Evolutionary conservation across 2,329 filamentous ascomycete genomes (phyloP).

Genomic region (Penicillium griseofulvum): DNA sequence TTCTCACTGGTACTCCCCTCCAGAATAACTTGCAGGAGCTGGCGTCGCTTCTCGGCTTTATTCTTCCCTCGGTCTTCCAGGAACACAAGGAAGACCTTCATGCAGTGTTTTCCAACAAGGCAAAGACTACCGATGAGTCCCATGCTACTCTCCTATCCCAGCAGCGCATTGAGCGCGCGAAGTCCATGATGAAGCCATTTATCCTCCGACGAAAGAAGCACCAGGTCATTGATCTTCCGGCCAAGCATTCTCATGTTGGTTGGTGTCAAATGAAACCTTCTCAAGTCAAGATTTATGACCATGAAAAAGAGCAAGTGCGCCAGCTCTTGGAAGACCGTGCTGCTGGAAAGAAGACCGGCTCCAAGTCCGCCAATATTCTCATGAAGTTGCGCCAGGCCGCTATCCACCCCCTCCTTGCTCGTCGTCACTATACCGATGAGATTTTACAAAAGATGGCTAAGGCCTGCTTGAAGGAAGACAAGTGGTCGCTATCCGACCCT

Average conservation of each 20-base stretch:
- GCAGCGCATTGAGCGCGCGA: slow-evolving; percentile 80
- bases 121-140: slow-evolving; percentile 69
- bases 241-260: slow-evolving; percentile 73
- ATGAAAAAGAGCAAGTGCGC: slow-evolving; percentile 62
- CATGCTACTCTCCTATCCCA: slow-evolving; percentile 81
- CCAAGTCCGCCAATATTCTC: slow-evolving; percentile 65
- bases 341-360: slow-evolving; percentile 54
- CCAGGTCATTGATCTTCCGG: slow-evolving; percentile 83
- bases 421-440: slow-evolving; percentile 73
- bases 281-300: slow-evolving; percentile 72
- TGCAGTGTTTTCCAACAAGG: slow-evolving; percentile 87
- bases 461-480: slow-evolving; percentile 69
- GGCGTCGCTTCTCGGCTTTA: slow-evolving; percentile 86
- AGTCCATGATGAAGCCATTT: slow-evolving; percentile 91
- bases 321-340: slow-evolving; percentile 60
- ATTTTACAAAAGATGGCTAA: slow-evolving; percentile 74
- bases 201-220: slow-evolving; percentile 91
- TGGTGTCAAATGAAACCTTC: slow-evolving; percentile 73
- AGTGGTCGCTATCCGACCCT: slow-evolving; percentile 50
- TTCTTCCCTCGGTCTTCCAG: slow-evolving; percentile 80
- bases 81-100: slow-evolving; percentile 75
- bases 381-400: slow-evolving; percentile 91
- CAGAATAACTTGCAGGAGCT: slow-evolving; percentile 97
- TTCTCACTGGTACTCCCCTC: slow-evolving; percentile 86
- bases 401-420: slow-evolving; percentile 85